These are phyloP conservation scores for Aspergillus wentii DNA, from an alignment of 495 filamentous ascomycete genomes.

Conservation along the genomic window DNA sequence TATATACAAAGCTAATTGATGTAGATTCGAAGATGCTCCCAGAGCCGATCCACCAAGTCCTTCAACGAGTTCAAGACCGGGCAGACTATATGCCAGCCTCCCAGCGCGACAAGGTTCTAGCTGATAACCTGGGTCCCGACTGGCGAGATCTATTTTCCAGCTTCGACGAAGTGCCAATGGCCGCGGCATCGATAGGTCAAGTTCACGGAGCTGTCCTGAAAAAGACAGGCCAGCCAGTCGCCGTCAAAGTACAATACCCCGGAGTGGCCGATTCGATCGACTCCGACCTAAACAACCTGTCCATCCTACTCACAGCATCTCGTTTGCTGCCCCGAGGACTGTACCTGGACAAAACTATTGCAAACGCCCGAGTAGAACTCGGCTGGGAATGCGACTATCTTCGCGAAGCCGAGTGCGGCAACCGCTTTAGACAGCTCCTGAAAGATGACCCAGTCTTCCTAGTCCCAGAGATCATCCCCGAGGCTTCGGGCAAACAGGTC, in stretches of 20 bases:
- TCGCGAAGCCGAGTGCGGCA: conserved; percentile 75
- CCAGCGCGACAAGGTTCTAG: conserved; percentile 80
- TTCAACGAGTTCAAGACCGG: conserved; percentile 91
- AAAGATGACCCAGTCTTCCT: conserved; percentile 68
- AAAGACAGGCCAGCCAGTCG: conserved; percentile 68
- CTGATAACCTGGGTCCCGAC: conserved; percentile 69
- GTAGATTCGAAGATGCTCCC: conserved; percentile 92
- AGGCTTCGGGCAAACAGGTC: conserved; percentile 82
- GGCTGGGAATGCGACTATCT: conserved; percentile 97
- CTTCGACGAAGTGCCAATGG: conserved; percentile 89
- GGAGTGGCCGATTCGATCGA: conserved; percentile 95
- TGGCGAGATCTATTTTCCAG: conserved; percentile 80
- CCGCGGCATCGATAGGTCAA: conserved; percentile 96
- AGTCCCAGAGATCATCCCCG: conserved; percentile 70
- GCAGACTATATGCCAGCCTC: conserved; percentile 97
- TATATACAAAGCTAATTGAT: conserved; percentile 10
- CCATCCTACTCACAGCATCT: conserved; percentile 83
- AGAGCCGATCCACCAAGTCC: conserved; percentile 72
- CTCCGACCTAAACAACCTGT: conserved; percentile 90
- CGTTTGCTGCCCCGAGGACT: conserved; percentile 84
- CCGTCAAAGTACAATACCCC: conserved; percentile 96
- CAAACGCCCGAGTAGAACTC: conserved; percentile 88
- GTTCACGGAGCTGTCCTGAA: conserved; percentile 84
- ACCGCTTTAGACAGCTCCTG: conserved; percentile 69
- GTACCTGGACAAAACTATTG: conserved; percentile 95